Evolutionary conservation across 2,329 filamentous ascomycete species (phyloP), one percentile per base, ranked within the genome.

Genomic region (Whalleya microplaca): DNA sequence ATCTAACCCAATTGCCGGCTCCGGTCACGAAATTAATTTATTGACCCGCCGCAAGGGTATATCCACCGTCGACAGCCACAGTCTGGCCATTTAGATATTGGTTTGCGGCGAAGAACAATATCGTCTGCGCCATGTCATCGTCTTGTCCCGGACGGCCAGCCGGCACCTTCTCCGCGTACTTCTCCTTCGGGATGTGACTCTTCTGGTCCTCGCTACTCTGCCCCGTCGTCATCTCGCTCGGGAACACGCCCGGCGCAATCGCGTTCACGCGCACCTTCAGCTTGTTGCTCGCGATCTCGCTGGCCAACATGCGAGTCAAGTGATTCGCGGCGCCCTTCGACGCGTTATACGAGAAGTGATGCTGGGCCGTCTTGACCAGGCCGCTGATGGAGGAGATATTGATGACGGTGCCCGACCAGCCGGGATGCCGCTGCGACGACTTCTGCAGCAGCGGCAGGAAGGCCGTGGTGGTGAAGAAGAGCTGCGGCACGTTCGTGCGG

Each of bases 401-500:
- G 71, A 90, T 83, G 45, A 90, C 80, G 5, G 86, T 81, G 1
- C 80, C 76, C 0, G 85, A 80, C 80, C 79, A 83, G 52, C 77
- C 78, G 3, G 66, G 58, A 56, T 77, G 72, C 1, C 54, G 64
- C 49, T 78, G 73, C 64, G 66, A 80, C 65, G 64, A 76, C 20
- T 78, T 78, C 67, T 87, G 81, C 48, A 90, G 78, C 3, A 89
- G 75, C 0, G 86, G 85, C 1, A 85, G 81, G 44, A 89, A 80
- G 0, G 84, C 81, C 48, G 86, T 80, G 0, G 86, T 86, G 48
- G 84, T 78, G 62, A 87, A 89, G 76, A 85, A 89, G 53, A 86
- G 79, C 57, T 82, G 84, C 29, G 90, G 84, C 10, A 93, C 90
- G 62, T 96, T 92, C 19, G 89, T 91, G 56, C 84, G 83, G 77